Base-by-base conservation (phyloP, 805 yeast species). In the Zygosaccharomyces gambellarensis region DNA sequence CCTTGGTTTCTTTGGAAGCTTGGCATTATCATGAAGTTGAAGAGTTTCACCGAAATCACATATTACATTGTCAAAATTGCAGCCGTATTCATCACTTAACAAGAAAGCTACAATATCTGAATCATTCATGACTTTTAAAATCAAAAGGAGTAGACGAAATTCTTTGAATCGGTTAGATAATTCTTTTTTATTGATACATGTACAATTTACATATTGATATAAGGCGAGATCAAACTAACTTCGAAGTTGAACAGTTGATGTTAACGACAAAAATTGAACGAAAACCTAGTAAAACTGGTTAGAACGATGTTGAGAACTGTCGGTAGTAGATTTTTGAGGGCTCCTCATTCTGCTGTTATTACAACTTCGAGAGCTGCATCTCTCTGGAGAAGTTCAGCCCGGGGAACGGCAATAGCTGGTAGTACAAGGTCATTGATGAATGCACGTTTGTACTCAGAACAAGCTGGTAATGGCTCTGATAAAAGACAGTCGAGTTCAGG, bases 91-190 rank as follows among this genome's bases (percentile, higher is more conserved):
- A 30, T 42, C 36, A 42, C 45, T 30, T 11, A 42, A 19, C 12
- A 42, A 29, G 34, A 42, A 42, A 4, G 32, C 45, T 3, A 42
- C 34, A n/a, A 42, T 30, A 25, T 14, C 36, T 42, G 45, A 42
- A 31, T 42, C 45, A 19, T 42, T 25, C 45, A 42, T 42, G 11
- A 11, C 36, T 25, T 14, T 19, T 17, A 10, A 14, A 34, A 14
- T 34, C 4, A 14, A 4, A 17, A 14, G 9, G 3, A 6, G 9
- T 10, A 34, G 4, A 34, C 12, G 22, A 34, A 4, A 9, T 17
- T 21, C 22, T 14, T 14, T 14, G 17, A 9, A 14, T 17, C 19
- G 10, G 14, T 34, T 21, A 10, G 22, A 14, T 21, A 9, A 14
- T 17, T 34, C n/a, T 11, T 10, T 34, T 17, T 5, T 34, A 7